Evolutionary conservation across 257 asterid species (phyloP), one percentile per base, ranked within the genome.

Genomic region (Haberlea rhodopensis): DNA sequence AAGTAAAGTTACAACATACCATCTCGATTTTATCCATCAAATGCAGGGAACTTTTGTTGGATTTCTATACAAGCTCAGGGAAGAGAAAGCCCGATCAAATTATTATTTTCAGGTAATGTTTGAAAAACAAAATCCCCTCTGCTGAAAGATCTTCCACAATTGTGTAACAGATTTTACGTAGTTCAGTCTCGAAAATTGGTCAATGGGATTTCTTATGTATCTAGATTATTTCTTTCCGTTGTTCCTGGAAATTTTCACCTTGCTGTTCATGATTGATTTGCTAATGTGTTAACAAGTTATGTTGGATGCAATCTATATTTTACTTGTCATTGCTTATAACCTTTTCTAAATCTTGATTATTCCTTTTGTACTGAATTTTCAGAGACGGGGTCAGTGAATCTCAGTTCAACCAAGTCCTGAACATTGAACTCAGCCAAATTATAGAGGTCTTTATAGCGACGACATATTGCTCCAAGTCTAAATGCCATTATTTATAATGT

Each of bases 351-450:
- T 23, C 6, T 60, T 31, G 56, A 51, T 49, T 53, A 22, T 46
- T 23, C 23, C 2, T 10, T 23, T 24, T 45, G 19, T 24, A 40
- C 55, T 46, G 46, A 37, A 37, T 57, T 57, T 57, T 15, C 57
- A 88, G 96, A 79, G 94, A 85, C 53, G 94, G 96, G 6, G 96
- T 88, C 31, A 79, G 91, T 20, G 94, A 88, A 75, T 78, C 89
- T 15, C 96, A 88, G 57, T 88, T 88, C 84, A 84, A 51, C 43
- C 94, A 85, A 79, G 94, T 88, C 16, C 25, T 88, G 40, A 88
- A 88, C 68, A 55, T 76, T 21, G 96, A 88, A 75, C 75, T 88
- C 6, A 82, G 82, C 19, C 94, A 88, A 69, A 88, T 88, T 5
- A 79, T 80, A 10, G 77, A 85, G 88, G 95, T 66, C 48, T 15